Conservation (phyloP, 257 asterid genomes). For the Ehretia macrophylla region DNA sequence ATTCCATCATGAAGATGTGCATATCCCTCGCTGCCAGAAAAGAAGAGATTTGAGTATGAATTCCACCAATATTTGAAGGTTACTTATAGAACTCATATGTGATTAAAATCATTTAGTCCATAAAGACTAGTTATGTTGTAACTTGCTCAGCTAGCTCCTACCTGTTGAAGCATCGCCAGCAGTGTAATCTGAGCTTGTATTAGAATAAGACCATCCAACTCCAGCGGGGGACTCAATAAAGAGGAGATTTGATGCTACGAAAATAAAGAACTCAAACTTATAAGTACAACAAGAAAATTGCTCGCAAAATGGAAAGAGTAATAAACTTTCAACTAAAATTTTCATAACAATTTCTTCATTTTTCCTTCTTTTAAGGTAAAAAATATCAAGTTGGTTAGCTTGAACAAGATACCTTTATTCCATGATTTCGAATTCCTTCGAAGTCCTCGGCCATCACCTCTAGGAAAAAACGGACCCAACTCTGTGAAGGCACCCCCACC, state of each 20-base stretch:
- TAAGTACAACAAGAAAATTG: neutral
- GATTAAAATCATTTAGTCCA: neutral
- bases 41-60: neutral
- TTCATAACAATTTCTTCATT: no score
- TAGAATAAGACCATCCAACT: slow-evolving; percentile 98
- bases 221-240: slow-evolving; percentile 98
- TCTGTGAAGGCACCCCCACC: slow-evolving; percentile 93
- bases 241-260: slow-evolving; percentile 82
- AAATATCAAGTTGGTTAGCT: neutral
- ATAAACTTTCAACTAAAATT: no score
- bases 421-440: slow-evolving; percentile 61
- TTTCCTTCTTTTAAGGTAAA: neutral
- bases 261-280: neutral
- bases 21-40: slow-evolving; percentile 71
- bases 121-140: neutral
- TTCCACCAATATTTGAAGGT: neutral
- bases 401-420: slow-evolving; percentile 55
- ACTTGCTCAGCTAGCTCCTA: slow-evolving; percentile 17
- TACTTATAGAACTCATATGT: neutral
- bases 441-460: slow-evolving; percentile 65
- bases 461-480: slow-evolving; percentile 77
- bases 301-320: neutral
- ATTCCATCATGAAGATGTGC: slow-evolving; percentile 67
- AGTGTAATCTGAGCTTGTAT: slow-evolving; percentile 73
- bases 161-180: slow-evolving; percentile 84